A percentile compares a stretch with the other conserved stretches of the same genome.
phyloP scores from a whole-genome alignment of 2,329 filamentous ascomycete genomes.

The Trichoderma hamatum region DNA sequence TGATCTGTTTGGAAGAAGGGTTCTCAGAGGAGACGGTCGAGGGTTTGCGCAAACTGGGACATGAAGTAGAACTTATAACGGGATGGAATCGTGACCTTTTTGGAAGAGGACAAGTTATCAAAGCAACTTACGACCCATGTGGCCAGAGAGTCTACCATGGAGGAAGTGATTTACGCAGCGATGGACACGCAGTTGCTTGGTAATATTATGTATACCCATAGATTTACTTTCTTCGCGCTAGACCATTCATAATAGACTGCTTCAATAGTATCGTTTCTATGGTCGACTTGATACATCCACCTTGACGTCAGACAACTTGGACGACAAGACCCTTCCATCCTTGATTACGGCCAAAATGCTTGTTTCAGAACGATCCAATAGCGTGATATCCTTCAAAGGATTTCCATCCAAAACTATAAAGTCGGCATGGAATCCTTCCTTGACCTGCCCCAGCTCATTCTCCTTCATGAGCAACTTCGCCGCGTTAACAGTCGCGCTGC shows the following conservation, averaged over 20 bases:
- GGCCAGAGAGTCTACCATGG: conserved; percentile 12
- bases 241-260: too few species aligned
- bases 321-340: conserved; percentile 43
- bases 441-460: conserved; percentile 51
- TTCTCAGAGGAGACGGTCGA: neutral
- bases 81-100: conserved; percentile 15
- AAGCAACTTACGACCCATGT: neutral
- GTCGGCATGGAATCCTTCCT: conserved; percentile 54
- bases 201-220: neutral
- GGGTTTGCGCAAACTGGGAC: conserved; percentile 12
- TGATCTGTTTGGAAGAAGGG: conserved; percentile 17
- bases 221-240: neutral
- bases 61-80: conserved; percentile 13
- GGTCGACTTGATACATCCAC: neutral
- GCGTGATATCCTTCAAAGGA: neutral
- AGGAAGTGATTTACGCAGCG: conserved; percentile 15
- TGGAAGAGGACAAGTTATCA: conserved; percentile 17
- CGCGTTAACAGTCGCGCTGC: conserved; percentile 47
- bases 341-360: conserved; percentile 56
- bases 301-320: neutral
- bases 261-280: neutral
- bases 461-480: conserved; percentile 53
- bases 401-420: conserved; percentile 38
- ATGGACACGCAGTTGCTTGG: conserved; percentile 19
- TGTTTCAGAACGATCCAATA: conserved; percentile 42